These are phyloP conservation scores for Mucor racemosus DNA, from an alignment of 371 early-diverging fungal genomes.

Conservation along the genomic window DNA sequence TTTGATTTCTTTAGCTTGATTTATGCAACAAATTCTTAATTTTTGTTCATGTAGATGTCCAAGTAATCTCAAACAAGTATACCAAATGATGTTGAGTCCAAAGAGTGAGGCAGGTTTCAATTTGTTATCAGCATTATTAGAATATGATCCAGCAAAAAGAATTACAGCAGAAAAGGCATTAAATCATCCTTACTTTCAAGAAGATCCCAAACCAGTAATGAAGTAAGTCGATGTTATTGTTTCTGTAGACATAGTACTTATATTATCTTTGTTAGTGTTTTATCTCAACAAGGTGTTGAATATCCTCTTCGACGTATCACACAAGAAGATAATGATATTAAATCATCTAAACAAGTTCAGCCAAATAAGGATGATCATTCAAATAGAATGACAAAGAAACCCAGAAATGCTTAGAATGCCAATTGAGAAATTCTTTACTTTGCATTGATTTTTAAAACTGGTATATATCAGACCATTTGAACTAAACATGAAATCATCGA, in stretches of 20 bases:
- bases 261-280: slow-evolving; percentile 38
- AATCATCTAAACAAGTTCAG: slow-evolving; percentile 42
- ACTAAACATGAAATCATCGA: no score
- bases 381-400: slow-evolving; percentile 39
- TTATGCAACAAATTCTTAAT: not conserved
- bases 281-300: slow-evolving; percentile 63
- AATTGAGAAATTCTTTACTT: not conserved
- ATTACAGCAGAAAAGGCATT: slow-evolving; percentile 91
- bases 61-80: slow-evolving; percentile 50
- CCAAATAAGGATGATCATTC: slow-evolving; percentile 34
- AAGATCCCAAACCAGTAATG: slow-evolving; percentile 83
- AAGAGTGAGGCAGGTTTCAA: slow-evolving; percentile 73
- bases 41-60: slow-evolving; percentile 39
- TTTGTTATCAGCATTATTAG: slow-evolving; percentile 82
- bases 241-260: not conserved
- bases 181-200: slow-evolving; percentile 88
- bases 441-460: not conserved
- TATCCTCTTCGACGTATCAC: slow-evolving; percentile 69
- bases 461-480: no score
- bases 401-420: slow-evolving; percentile 34
- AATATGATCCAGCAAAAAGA: slow-evolving; percentile 91
- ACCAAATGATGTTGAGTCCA: slow-evolving; percentile 48
- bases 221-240: slow-evolving; percentile 55
- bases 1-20: not conserved
- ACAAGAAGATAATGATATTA: slow-evolving; percentile 72